Percentiles rank a stretch among this genome's conserved stretches.
These are phyloP conservation scores for Circinella umbellata DNA, from an alignment of 371 early-diverging fungal species.

Conservation along the genomic window DNA sequence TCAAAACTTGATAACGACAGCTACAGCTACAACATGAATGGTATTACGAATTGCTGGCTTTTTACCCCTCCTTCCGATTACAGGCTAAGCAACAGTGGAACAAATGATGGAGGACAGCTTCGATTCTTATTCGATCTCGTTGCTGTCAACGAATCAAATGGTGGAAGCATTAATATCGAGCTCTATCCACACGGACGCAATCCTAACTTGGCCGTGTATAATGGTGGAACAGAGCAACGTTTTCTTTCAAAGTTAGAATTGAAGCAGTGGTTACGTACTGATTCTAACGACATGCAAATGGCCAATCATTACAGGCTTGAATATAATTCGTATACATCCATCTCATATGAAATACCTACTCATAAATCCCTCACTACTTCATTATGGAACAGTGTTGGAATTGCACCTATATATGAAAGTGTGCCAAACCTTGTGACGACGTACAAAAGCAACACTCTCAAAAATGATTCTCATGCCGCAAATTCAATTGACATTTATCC, in stretches of 20 bases:
- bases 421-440: not conserved
- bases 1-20: not conserved
- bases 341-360: not conserved
- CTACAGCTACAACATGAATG: not conserved
- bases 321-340: not conserved
- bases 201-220: slow-evolving; percentile 1
- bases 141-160: not conserved
- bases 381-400: slow-evolving; percentile 4
- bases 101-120: slow-evolving; percentile 1
- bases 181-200: slow-evolving; percentile 2
- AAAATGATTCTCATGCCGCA: not conserved
- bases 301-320: not conserved
- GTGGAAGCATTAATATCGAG: not conserved
- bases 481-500: slow-evolving; percentile 9
- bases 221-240: not conserved
- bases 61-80: not conserved
- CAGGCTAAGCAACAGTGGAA: not conserved
- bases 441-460: not conserved
- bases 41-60: not conserved
- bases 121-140: not conserved
- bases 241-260: not conserved
- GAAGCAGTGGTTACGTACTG: not conserved
- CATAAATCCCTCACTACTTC: not conserved
- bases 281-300: not conserved
- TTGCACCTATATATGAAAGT: not conserved